Base-by-base conservation (phyloP, 257 asterid genomes). In the Solanum sparsipilum region DNA sequence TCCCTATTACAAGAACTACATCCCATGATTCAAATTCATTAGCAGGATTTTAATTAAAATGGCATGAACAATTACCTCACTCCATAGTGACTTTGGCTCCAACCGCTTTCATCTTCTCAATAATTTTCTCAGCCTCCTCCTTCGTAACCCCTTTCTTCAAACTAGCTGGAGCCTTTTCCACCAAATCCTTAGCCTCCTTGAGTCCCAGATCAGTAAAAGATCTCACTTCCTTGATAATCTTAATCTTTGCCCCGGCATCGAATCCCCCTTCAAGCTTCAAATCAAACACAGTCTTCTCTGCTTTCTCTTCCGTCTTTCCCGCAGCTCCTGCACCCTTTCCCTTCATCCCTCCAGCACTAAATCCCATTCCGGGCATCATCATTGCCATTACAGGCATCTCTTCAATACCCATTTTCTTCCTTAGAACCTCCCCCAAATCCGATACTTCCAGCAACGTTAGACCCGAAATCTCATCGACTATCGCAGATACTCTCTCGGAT, bases 111-210 rank as follows among this genome's bases (percentile, higher is more conserved):
- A 96, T 88, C 92, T 96, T 96, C 94, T 86, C 95, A 8, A 96
- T 93, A 87, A 96, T 95, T 92, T 95, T 95, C 91, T 93, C 98
- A 0, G 94, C 99, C 85, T 95, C 99, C n/a, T 93, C 99, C 90
- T 95, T 96, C 2, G 96, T 89, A 65, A 96, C 98, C n/a, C 99
- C 99, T 89, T 96, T 96, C 94, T 95, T 96, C 95, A 96, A 90
- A 92, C 94, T 91, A 3, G 96, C 93, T 0, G 99, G 99, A 10
- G 98, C 99, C 90, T 96, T 96, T 92, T 96, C 99, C 90, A 96
- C 99, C 94, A 96, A 91, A 78, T 96, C 99, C 91, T 96, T 96
- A 3, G 99, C 99, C 89, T 96, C 99, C 89, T 96, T 96, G 95
- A 96, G 92, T 10, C 99, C 99, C 88, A 96, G 89, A 90, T 93